A percentile compares a stretch with the other conserved stretches of the same genome.
Evolutionary conservation across 2,329 filamentous ascomycete species (phyloP).

Genomic region (Calonectria henricotiae): DNA sequence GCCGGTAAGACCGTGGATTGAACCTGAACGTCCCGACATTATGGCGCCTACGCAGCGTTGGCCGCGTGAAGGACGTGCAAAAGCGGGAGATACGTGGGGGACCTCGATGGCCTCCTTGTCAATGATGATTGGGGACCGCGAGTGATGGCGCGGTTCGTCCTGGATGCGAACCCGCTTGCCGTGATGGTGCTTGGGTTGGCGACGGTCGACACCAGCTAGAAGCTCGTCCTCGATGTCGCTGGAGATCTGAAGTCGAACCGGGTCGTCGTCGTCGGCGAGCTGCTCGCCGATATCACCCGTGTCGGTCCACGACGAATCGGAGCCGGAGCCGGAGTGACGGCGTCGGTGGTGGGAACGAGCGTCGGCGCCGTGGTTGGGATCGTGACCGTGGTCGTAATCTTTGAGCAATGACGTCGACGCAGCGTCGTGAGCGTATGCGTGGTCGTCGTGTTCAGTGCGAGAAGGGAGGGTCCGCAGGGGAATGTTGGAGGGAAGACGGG

Average conservation of each 20-base stretch:
- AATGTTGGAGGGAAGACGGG: constrained; percentile 86
- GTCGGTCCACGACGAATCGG: constrained; percentile 88
- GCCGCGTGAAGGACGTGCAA: constrained; percentile 75
- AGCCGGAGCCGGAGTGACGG: constrained; percentile 68
- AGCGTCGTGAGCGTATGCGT: constrained; percentile 61
- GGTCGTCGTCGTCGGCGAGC: constrained; percentile 82
- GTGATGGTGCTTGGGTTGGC: constrained; percentile 61
- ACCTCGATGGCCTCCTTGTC: constrained; percentile 88
- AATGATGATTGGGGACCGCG: constrained; percentile 61
- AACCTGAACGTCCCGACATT: constrained; percentile 86
- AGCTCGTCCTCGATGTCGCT: constrained; percentile 77
- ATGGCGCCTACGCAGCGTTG: constrained; percentile 84
- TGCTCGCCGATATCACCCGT: constrained; percentile 96
- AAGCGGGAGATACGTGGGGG: constrained; percentile 73
- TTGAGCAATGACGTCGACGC: constrained; percentile 58
- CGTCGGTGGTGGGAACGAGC: constrained; percentile 55
- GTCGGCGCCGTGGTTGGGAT: constrained; percentile 64
- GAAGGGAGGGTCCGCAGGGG: constrained; percentile 83
- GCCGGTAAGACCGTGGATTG: constrained; percentile 93
- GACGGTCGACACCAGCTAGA: constrained; percentile 67
- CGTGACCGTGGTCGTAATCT: constrained; percentile 65
- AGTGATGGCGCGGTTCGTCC: constrained; percentile 60
- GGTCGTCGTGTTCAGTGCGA: constrained; percentile 56
- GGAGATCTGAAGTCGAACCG: constrained; percentile 80
- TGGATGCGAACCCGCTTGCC: constrained; percentile 81